phyloP scores from a whole-genome alignment of 371 early-diverging fungal species.

The Lichtheimia hyalospora region DNA sequence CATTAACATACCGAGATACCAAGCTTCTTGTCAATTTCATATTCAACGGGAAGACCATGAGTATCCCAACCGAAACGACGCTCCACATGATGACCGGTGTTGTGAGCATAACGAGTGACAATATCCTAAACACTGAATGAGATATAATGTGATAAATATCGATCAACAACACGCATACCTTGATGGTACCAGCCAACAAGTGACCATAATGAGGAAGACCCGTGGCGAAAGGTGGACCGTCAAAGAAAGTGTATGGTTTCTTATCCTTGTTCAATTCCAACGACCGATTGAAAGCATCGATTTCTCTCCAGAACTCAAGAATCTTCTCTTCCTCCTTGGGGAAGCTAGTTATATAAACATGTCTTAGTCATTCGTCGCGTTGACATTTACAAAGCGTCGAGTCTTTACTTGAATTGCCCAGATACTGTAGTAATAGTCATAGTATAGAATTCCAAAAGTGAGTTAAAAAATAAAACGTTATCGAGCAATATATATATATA shows the following conservation, averaged over 20 bases:
- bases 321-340: constrained; percentile 97
- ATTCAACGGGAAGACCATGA: constrained; percentile 99
- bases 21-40: constrained; percentile 99
- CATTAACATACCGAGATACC: constrained; percentile 55
- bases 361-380: not conserved
- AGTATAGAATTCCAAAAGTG: not conserved
- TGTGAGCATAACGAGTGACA: constrained; percentile 97
- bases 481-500: no score
- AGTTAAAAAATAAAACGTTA: not conserved
- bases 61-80: constrained; percentile 99
- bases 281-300: constrained; percentile 97
- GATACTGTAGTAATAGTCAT: constrained; percentile 26
- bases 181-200: constrained; percentile 99
- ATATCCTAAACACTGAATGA: constrained; percentile 71
- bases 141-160: not conserved
- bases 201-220: constrained; percentile 99
- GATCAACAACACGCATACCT: constrained; percentile 55
- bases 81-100: constrained; percentile 98
- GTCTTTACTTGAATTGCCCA: constrained; percentile 53
- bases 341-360: constrained; percentile 59
- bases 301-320: constrained; percentile 95
- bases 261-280: constrained; percentile 91
- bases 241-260: constrained; percentile 93
- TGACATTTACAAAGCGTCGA: not conserved
- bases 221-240: constrained; percentile 99